Evolutionary conservation across 2,329 filamentous ascomycete species (phyloP).

Genomic region (Colletotrichum tropicale): DNA sequence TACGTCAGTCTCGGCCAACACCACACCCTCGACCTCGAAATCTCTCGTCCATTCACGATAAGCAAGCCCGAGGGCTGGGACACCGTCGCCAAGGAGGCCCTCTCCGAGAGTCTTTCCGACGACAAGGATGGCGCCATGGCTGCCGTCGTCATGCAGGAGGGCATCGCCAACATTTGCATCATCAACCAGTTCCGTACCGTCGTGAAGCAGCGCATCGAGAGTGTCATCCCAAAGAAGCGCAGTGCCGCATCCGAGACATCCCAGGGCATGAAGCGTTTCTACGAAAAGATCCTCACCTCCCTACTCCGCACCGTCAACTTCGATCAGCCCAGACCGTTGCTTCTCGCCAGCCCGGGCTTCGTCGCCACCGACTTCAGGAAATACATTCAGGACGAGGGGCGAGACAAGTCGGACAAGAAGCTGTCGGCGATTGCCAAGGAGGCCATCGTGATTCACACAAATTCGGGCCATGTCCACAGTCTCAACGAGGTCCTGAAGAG

Average conservation of each 20-base stretch:
- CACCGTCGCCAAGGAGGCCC: slow-evolving; percentile 78
- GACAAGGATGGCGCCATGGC: slow-evolving; percentile 83
- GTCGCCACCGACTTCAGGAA: slow-evolving; percentile 80
- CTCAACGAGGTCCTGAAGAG: slow-evolving; percentile 87
- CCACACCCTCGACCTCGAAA: slow-evolving; percentile 78
- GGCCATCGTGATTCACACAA: slow-evolving; percentile 79
- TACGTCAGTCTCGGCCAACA: slow-evolving; percentile 59
- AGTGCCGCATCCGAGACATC: slow-evolving; percentile 68
- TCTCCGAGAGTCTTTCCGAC: slow-evolving; percentile 79
- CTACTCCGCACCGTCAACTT: slow-evolving; percentile 82
- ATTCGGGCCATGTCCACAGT: slow-evolving; percentile 84
- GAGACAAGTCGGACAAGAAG: slow-evolving; percentile 67
- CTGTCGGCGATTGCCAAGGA: slow-evolving; percentile 67
- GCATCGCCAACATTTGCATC: slow-evolving; percentile 80
- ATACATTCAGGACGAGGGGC: slow-evolving; percentile 68
- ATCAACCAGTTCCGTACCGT: slow-evolving; percentile 83
- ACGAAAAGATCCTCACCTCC: slow-evolving; percentile 75
- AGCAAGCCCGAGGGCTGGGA: slow-evolving; percentile 86
- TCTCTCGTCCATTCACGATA: slow-evolving; percentile 85
- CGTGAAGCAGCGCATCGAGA: slow-evolving; percentile 72
- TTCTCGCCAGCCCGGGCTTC: slow-evolving; percentile 91
- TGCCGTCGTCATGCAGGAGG: slow-evolving; percentile 93
- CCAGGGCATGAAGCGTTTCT: slow-evolving; percentile 79
- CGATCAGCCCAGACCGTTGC: slow-evolving; percentile 68
- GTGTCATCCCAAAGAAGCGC: slow-evolving; percentile 70